Evolutionary conservation across 352 stramenopile species (phyloP), one percentile per base, ranked within the genome.

Genomic region (Pythium angustatum): DNA sequence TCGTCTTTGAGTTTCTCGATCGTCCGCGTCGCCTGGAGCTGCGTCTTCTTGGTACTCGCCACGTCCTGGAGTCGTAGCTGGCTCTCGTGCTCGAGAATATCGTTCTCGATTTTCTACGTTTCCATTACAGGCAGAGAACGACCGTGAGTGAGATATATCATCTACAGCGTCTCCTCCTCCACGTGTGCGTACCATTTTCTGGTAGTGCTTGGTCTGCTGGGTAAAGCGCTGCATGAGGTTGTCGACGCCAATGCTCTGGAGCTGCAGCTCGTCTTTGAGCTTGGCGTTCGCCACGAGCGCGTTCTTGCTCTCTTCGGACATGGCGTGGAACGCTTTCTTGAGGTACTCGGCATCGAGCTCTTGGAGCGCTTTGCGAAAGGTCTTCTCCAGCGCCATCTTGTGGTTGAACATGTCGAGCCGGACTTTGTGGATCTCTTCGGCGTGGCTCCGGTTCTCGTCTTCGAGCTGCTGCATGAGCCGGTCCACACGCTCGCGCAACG

Each of bases 221-320:
- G 71, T 87, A 64, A 90, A 90, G 30, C 80, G 78, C 49, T 88
- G 77, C 80, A 92, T 91, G 64, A 92, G 73, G 52, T 90, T 92
- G 62, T 92, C 83, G 10, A 92, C 81, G 5, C 83, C 83, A 24
- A 90, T 90, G 63, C 83, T 90, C 47, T 90, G 83, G 21, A 92
- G 68, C 57, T 88, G 79, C 1, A 92, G 65, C 54, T 92, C 83
- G 59, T 91, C 83, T 47, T 92, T 92, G 31, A 92, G 72, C 66
- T 92, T 92, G 28, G 83, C 81, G 62, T 92, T 92, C 11, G 83
- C 83, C 3, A 90, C 68, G n/a, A 92, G 73, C 4, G 83, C 83
- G 34, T 90, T 91, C 81, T 92, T 92, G 78, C 83, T 92, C 58
- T 91, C 83, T 55, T 90, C 81, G 2, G 83, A 89, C 83, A 92